Conservation (phyloP, 805 yeast genomes). For the Starmerella scarabaei region DNA sequence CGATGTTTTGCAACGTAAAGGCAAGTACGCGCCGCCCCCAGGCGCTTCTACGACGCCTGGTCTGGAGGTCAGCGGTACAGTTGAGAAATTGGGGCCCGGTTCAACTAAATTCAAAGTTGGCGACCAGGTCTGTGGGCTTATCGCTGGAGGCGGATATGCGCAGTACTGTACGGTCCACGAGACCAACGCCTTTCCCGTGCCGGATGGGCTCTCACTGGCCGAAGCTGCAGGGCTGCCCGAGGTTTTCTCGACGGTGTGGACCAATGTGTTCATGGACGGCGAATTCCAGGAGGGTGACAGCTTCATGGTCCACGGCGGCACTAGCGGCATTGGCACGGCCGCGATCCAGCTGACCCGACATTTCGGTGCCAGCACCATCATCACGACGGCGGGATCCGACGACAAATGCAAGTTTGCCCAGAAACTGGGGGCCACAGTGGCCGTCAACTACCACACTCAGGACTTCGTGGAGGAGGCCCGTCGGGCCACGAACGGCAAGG, state of each 20-base stretch:
- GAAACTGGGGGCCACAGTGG: neutral
- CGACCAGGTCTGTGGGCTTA: neutral
- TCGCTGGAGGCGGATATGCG: neutral
- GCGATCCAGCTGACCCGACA: neutral
- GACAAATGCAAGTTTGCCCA: neutral
- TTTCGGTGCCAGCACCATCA: neutral
- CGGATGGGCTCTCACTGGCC: neutral
- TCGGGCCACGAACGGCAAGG: neutral
- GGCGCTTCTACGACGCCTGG: neutral
- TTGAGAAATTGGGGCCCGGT: neutral
- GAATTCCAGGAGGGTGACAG: neutral
- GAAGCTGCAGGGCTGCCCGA: neutral
- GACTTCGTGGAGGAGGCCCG: neutral
- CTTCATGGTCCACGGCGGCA: neutral
- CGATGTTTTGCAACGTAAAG: neutral
- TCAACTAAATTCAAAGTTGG: neutral
- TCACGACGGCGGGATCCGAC: neutral
- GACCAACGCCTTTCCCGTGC: neutral
- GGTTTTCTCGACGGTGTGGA: neutral
- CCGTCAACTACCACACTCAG: neutral
- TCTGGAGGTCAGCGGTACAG: neutral
- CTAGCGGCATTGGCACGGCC: neutral
- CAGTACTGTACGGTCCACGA: neutral
- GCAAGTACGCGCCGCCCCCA: neutral
- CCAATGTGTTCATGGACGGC: neutral